These are phyloP conservation scores for Mortierella hygrophila DNA, from an alignment of 192 early-diverging fungal species.

Conservation along the genomic window DNA sequence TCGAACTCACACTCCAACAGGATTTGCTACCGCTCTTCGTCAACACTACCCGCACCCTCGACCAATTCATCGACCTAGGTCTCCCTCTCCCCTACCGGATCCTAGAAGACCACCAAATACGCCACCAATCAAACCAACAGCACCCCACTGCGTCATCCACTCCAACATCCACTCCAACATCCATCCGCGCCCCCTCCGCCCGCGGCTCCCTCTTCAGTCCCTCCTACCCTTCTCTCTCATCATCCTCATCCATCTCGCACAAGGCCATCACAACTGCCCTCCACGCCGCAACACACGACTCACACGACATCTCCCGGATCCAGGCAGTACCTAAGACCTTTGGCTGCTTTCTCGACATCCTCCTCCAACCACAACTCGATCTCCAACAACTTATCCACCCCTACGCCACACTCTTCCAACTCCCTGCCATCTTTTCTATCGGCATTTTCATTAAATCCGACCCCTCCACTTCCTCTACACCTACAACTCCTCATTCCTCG, in stretches of 20 bases:
- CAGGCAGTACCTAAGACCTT: constrained; percentile 27
- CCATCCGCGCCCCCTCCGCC: constrained; percentile 1
- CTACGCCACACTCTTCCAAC: constrained; percentile 28
- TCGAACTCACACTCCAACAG: constrained; percentile 28
- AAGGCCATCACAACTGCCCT: constrained; percentile 11
- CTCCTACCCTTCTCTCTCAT: background rate
- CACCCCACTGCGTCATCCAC: background rate
- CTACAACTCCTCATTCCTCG: background rate
- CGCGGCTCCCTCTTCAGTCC: constrained; percentile 10
- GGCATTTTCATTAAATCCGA: constrained; percentile 23
- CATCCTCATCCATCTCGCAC: background rate
- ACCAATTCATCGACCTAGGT: constrained; percentile 6
- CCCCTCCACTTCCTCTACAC: background rate
- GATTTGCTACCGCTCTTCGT: constrained; percentile 24
- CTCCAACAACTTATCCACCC: constrained; percentile 29
- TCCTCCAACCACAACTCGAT: constrained; percentile 25
- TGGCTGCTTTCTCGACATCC: constrained; percentile 31
- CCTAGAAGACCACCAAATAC: background rate
- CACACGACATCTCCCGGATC: constrained; percentile 8
- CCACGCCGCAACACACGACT: constrained; percentile 17
- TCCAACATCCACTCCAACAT: background rate
- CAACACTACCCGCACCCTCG: constrained; percentile 21
- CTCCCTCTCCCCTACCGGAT: constrained; percentile 20
- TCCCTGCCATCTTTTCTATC: constrained; percentile 25
- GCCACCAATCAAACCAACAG: background rate